These are phyloP conservation scores for Exophiala aquamarina DNA, from an alignment of 2,329 filamentous ascomycete species.

Conservation along the genomic window DNA sequence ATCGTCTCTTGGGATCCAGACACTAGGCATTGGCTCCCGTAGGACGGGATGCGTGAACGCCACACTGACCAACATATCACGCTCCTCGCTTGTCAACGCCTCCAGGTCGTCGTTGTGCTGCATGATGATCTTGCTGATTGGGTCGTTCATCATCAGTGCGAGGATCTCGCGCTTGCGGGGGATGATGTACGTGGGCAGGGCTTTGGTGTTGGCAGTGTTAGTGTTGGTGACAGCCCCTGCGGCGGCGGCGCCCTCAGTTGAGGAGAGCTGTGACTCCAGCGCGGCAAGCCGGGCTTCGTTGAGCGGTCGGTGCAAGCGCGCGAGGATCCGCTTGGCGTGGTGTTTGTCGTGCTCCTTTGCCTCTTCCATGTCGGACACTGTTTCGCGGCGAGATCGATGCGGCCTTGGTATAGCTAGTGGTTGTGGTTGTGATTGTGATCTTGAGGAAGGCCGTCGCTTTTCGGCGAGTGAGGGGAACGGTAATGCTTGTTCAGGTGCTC, in stretches of 20 bases:
- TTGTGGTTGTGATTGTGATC: conserved; percentile 2
- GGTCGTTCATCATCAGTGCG: conserved; percentile 18
- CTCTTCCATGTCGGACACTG: conserved; percentile 12
- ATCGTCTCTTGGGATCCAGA: conserved; percentile 29
- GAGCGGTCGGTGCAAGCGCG: conserved; percentile 15
- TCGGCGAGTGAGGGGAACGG: conserved; percentile 1
- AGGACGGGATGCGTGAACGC: conserved; percentile 29
- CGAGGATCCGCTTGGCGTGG: conserved; percentile 13
- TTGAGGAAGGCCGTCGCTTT: conserved; percentile 7
- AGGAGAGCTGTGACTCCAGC: conserved; percentile 7
- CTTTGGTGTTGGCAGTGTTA: too few relatives aligned
- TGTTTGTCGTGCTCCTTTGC: conserved; percentile 13
- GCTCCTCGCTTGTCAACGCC: conserved; percentile 25
- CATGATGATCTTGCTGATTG: conserved; percentile 24
- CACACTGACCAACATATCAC: conserved; percentile 25
- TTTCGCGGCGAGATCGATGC: conserved; percentile 9
- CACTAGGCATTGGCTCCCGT: conserved; percentile 25
- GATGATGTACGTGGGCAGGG: too few relatives aligned
- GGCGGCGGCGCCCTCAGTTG: too few relatives aligned
- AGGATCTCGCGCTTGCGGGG: conserved; percentile 14
- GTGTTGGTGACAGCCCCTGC: too few relatives aligned
- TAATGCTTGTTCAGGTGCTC: conserved; percentile 1
- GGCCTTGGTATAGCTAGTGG: too few relatives aligned
- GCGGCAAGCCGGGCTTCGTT: conserved; percentile 10
- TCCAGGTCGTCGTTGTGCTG: conserved; percentile 27